Evolutionary conservation across 2,329 filamentous ascomycete species (phyloP).

Genomic region (Torrubiella hemipterigena): DNA sequence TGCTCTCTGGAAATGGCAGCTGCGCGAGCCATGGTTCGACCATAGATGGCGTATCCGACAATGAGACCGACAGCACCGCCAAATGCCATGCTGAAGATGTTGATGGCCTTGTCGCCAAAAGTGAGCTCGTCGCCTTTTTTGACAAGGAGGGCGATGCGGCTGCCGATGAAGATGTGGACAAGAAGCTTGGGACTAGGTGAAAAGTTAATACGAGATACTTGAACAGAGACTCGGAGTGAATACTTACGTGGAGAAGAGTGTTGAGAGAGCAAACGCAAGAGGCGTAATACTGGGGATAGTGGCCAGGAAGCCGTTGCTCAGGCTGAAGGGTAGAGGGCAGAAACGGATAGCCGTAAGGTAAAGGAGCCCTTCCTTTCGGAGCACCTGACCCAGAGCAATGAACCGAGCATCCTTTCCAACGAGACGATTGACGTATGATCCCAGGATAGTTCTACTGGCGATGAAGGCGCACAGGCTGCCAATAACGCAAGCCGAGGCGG

Average conservation of each 20-base stretch:
- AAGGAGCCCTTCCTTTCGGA: constrained; percentile 82
- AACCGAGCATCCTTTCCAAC: constrained; percentile 80
- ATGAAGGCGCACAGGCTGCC: constrained; percentile 74
- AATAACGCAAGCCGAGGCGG: constrained; percentile 62
- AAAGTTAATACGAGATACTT: background rate
- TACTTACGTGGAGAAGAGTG: constrained; percentile 54
- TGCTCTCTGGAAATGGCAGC: constrained; percentile 42
- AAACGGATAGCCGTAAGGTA: constrained; percentile 85
- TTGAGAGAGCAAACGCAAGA: constrained; percentile 66
- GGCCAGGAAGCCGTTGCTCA: constrained; percentile 88
- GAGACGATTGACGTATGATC: constrained; percentile 64
- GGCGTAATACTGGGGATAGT: constrained; percentile 84
- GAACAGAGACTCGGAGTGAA: background rate
- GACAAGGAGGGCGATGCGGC: constrained; percentile 69
- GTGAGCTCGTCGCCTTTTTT: constrained; percentile 78
- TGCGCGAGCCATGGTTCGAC: constrained; percentile 51
- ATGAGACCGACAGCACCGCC: constrained; percentile 58
- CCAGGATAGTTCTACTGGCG: constrained; percentile 66
- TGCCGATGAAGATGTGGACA: constrained; percentile 86
- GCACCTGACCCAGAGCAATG: constrained; percentile 72
- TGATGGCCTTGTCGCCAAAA: constrained; percentile 62
- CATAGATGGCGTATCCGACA: constrained; percentile 81
- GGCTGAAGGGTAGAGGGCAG: constrained; percentile 82
- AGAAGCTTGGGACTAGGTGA: constrained; percentile 65
- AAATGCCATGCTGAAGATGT: constrained; percentile 69